Evolutionary conservation across 2,329 filamentous ascomycete genomes (phyloP), one percentile per base, ranked within the genome.

Genomic region (Talaromyces sp.): DNA sequence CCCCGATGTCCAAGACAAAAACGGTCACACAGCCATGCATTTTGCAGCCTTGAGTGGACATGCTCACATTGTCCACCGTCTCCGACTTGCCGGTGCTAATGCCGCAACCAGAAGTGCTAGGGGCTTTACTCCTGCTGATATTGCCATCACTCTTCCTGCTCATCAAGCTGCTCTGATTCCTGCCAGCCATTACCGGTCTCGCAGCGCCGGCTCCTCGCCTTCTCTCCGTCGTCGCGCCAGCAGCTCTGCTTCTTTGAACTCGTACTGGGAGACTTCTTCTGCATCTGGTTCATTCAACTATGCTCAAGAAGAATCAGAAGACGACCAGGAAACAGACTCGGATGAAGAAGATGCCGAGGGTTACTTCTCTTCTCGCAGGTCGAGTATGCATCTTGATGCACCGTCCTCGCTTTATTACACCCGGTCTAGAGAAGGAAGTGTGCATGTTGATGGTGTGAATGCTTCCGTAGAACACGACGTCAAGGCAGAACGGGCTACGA

Each of bases 11-110:
- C 84, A 86, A 60, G 92, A 96, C 71, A 88, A 87, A 64, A 88
- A 89, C 56, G 91, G 91, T 25, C 93, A 91, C 74, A 92, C 90
- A 4, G 87, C 92, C 15, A 83, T 96, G 78, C 91, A 96, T 73
- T 84, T 93, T 71, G 91, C 92, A 22, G 87, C 89, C 28, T 83
- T 96, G 70, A 88, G 90, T 73, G 85, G 88, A 64, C 88, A 92
- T 69, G 79, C 85, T 11, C 87, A 92, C 70, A 91, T 95, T 66
- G 88, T 93, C 15, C 84, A 88, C 63, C 85, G 89, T 15, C 82
- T 96, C 62, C 86, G 93, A 66, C 80, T 89, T 27, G 84, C 85
- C 47, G 89, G 90, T 44, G 90, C 90, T 2, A 88, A 92, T 74
- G 85, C 89, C 33, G 86, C 83, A 52, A 80, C 90, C 63, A 83